Evolutionary conservation across 257 asterid species (phyloP), one percentile per base, ranked within the genome.

Genomic region (Ajuga chamaepitys): DNA sequence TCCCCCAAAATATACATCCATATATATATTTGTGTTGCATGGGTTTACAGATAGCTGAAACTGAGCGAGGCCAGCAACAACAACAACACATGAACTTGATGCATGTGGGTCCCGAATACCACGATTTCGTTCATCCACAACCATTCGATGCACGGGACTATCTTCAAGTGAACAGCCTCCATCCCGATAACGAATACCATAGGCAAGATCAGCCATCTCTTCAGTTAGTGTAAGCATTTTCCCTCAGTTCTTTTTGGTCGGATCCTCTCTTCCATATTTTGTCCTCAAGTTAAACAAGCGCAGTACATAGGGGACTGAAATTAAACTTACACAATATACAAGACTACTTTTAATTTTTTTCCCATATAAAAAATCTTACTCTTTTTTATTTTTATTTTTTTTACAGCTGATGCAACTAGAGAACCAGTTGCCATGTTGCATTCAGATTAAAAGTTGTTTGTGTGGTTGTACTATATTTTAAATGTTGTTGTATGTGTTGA

Each of bases 161-260:
- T 80, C 90, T 90, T 66, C 95, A 84, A 76, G 79, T 83, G 63
- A 78, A 80, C 69, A 32, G 46, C 10, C 72, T 68, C 70, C 75
- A 62, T n/a, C 52, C 24, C 1, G 10, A 41, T 12, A 37, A 55
- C 54, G 70, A 82, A 30, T 83, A 80, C 56, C 63, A 82, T 53
- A 76, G 83, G 45, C 87, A 86, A 16, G 95, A 85, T 12, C 90
- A 81, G 61, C 73, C 84, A 4, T 64, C 89, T 76, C 91, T 86
- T 69, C 91, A 79, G 56, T 41, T 89, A 63, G 80, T 83, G 95
- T 89, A 81, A 70, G 97, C n/a, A n/a, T n/a, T n/a, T n/a, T n/a
- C n/a, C n/a, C n/a, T n/a, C n/a, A n/a, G n/a, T n/a, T n/a, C n/a
- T n/a, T n/a, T n/a, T n/a, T n/a, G n/a, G n/a, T n/a, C n/a, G n/a